These are phyloP conservation scores for Penicillium pulvis DNA, from an alignment of 495 filamentous ascomycete species.

Conservation along the genomic window DNA sequence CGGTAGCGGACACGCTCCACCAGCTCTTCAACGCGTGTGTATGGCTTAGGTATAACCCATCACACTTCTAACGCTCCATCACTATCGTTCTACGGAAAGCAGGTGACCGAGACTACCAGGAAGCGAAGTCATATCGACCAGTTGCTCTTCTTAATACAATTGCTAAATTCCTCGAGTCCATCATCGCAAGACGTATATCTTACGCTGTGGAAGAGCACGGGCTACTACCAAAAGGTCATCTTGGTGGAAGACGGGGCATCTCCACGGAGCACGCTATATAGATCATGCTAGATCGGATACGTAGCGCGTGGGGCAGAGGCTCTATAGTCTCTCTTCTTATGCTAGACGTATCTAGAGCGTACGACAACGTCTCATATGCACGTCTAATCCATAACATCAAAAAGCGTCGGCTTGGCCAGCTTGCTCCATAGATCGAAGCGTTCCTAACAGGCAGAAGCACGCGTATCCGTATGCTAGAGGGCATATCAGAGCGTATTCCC, in stretches of 20 bases:
- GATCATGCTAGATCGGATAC: conserved; percentile 18
- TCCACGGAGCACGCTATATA: conserved; percentile 24
- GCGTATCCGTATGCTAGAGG: too few relatives aligned
- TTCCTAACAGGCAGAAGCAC: too few relatives aligned
- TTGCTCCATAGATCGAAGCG: background rate
- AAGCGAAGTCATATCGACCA: conserved; percentile 24
- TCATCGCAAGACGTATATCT: conserved; percentile 19
- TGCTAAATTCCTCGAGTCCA: conserved; percentile 25
- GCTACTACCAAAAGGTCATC: conserved; percentile 18
- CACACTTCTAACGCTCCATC: conserved; percentile 18
- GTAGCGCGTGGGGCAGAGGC: conserved; percentile 21
- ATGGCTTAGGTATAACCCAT: conserved; percentile 9
- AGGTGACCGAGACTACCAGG: conserved; percentile 18
- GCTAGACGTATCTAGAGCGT: conserved; percentile 32
- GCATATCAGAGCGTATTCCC: background rate
- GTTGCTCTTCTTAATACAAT: conserved; percentile 33
- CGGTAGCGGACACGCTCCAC: background rate
- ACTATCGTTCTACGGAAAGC: conserved; percentile 26
- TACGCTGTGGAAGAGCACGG: conserved; percentile 14
- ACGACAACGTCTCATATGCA: conserved; percentile 29
- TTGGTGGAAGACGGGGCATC: conserved; percentile 20
- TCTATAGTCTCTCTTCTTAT: conserved; percentile 13
- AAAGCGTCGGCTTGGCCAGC: conserved; percentile 1
- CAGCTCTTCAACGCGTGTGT: conserved; percentile 11
- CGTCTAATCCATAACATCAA: conserved; percentile 28